phyloP scores from a whole-genome alignment of 1,284 basidiomycete species.

The Apiotrichum gracile region DNA sequence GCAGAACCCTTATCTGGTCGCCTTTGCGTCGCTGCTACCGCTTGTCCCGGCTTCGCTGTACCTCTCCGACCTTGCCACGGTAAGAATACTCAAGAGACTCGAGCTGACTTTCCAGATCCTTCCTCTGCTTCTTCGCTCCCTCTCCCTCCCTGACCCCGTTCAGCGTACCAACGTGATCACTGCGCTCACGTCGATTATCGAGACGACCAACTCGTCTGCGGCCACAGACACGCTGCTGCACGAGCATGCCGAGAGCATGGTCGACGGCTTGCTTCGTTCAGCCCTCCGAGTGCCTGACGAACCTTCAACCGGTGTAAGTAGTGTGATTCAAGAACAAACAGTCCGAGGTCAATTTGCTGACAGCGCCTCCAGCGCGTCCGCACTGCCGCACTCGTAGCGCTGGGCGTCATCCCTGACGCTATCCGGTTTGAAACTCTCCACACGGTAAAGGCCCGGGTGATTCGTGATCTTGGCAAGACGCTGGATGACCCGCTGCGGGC shows the following conservation, averaged over 20 bases:
- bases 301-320: constrained; percentile 11
- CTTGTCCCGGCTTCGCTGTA: constrained; percentile 73
- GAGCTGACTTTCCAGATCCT: constrained; percentile 57
- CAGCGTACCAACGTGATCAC: constrained; percentile 75
- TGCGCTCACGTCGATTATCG: constrained; percentile 66
- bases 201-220: constrained; percentile 51
- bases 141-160: constrained; percentile 66
- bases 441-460: constrained; percentile 62
- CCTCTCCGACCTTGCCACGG: constrained; percentile 59
- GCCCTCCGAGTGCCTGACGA: constrained; percentile 21
- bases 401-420: constrained; percentile 64
- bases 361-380: constrained; percentile 58
- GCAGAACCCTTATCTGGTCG: constrained; percentile 61
- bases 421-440: constrained; percentile 75
- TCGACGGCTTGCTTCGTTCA: constrained; percentile 65
- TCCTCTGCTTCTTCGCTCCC: constrained; percentile 77
- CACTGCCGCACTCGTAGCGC: constrained; percentile 64
- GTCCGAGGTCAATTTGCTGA: neutral
- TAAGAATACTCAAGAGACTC: constrained; percentile 41
- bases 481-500: constrained; percentile 77
- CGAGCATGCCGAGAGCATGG: constrained; percentile 64
- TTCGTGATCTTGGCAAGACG: constrained; percentile 65
- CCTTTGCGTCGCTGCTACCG: constrained; percentile 74
- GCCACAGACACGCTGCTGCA: constrained; percentile 53
- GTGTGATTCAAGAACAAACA: neutral